A percentile compares a stretch with the other conserved stretches of the same genome.
Conservation (phyloP, 2,329 filamentous ascomycete species). For the Pseudogymnoascus pannorum region DNA sequence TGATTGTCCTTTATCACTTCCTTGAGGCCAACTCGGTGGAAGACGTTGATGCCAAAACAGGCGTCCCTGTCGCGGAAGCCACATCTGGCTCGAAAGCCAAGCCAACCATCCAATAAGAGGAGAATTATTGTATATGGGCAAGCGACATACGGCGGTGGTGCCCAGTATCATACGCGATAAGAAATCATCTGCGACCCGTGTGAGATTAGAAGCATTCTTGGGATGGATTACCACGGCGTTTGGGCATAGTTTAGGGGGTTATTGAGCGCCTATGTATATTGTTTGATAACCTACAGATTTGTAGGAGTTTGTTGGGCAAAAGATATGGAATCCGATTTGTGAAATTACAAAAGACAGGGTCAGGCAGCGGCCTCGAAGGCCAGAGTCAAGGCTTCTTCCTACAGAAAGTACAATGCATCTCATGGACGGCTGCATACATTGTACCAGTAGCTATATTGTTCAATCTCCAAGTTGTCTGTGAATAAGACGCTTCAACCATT, state of each 20-base stretch:
- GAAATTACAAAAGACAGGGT: neutral
- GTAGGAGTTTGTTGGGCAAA: neutral
- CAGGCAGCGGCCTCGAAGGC: neutral
- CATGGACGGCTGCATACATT: neutral
- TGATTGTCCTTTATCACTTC: constrained; percentile 94
- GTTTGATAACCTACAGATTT: neutral
- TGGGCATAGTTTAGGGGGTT: neutral
- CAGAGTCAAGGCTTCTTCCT: neutral
- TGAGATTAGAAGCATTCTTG: neutral
- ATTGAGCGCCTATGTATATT: neutral
- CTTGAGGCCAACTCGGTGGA: constrained; percentile 85
- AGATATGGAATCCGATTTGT: neutral
- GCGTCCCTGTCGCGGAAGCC: constrained; percentile 11
- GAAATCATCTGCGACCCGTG: neutral
- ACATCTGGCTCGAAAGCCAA: constrained; percentile 17
- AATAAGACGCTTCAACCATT: neutral
- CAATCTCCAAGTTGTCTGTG: neutral
- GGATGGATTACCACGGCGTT: constrained; percentile 2
- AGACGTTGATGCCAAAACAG: constrained; percentile 26
- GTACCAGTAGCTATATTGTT: constrained; percentile 8
- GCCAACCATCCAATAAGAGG: constrained; percentile 3
- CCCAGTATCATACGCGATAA: neutral
- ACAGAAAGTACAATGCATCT: neutral
- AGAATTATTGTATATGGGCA: neutral
- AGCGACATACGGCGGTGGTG: neutral